Evolutionary conservation across 1,139 yeast genomes (phyloP), one percentile per base, ranked within the genome.

Genomic region (Lodderomyces margitis): DNA sequence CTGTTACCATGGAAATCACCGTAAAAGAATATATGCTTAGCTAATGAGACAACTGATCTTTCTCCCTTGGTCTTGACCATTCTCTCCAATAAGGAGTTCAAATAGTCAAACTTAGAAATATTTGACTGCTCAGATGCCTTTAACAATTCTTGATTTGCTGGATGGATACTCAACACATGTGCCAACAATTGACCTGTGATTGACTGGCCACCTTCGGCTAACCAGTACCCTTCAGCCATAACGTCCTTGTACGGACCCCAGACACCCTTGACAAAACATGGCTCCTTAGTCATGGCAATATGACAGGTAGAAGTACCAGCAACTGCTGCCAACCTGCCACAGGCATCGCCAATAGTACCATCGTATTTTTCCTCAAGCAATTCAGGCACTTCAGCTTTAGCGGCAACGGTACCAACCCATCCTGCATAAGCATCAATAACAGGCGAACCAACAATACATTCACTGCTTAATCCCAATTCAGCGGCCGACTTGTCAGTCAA

Each of bases 301-400:
- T 92, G 98, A 61, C 98, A 92, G 2, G 98, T 92, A 1, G 97
- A 89, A 5, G 98, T 92, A 47, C 98, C 98, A 0, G 98, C 98
- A 21, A 92, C 97, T 1, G 97, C 96, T 12, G 98, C 98, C 53
- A 92, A 71, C 55, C 98, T 78, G 47, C 95, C 95, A 52, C 85
- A 75, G 8, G 92, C 80, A 36, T 77, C 73, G 28, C 74, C 76
- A 50, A 83, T 74, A 4, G 65, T 50, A n/a, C 67, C 67, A 40
- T 64, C 62, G 41, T 59, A 60, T 15, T 62, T 51, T 28, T 62
- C 59, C 42, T 75, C 71, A 36, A 68, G 69, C 36, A 71, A 66
- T 19, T 66, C 65, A 2, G 80, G 78, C 40, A 77, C 66, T 37
- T 79, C 81, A 5, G 82, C 80, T 53, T 82, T 81, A 2, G 95